A percentile compares a stretch with the other conserved stretches of the same genome.
phyloP scores from a whole-genome alignment of 768 basidiomycete species.

The Sutorius australiensis region DNA sequence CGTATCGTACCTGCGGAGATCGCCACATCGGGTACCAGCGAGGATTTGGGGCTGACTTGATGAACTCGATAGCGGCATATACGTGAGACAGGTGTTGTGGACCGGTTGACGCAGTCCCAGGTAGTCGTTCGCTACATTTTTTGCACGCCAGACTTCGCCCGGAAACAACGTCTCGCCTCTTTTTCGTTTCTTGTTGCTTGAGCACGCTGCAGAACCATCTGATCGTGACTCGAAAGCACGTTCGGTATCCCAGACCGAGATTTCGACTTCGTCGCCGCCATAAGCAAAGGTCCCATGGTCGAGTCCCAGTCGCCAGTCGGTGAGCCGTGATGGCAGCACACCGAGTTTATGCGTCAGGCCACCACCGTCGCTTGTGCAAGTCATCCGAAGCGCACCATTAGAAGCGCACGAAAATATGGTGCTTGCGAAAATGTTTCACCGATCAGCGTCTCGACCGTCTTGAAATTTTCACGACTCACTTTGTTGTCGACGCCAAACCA shows the following conservation, averaged over 20 bases:
- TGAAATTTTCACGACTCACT: slow-evolving; percentile 37
- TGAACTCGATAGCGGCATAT: slow-evolving; percentile 41
- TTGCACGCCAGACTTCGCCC: slow-evolving; percentile 81
- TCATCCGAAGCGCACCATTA: slow-evolving; percentile 65
- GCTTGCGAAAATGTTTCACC: slow-evolving; percentile 15
- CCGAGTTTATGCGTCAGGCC: slow-evolving; percentile 29
- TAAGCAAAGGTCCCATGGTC: slow-evolving; percentile 63
- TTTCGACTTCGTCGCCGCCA: slow-evolving; percentile 82
- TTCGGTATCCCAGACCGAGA: slow-evolving; percentile 78
- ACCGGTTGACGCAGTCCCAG: slow-evolving; percentile 76
- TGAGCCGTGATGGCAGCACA: slow-evolving; percentile 64
- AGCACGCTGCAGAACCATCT: slow-evolving; percentile 13
- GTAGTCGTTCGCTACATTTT: slow-evolving; percentile 78
- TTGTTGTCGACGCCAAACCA: slow-evolving; percentile 50
- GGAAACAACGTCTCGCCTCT: slow-evolving; percentile 58
- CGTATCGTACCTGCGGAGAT: slow-evolving; percentile 75
- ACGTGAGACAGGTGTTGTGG: slow-evolving; percentile 66
- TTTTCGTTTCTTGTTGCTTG: slow-evolving; percentile 45
- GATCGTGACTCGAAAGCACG: slow-evolving; percentile 39
- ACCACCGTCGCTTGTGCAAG: slow-evolving; percentile 29
- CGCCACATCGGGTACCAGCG: slow-evolving; percentile 71
- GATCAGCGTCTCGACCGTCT: not conserved
- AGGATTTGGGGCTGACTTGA: slow-evolving; percentile 48
- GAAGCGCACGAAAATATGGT: slow-evolving; percentile 67
- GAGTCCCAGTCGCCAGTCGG: slow-evolving; percentile 58